Percentiles rank a stretch among this genome's conserved stretches.
phyloP scores from a whole-genome alignment of 306 rosid genomes.

The Prunus kanzakura region DNA sequence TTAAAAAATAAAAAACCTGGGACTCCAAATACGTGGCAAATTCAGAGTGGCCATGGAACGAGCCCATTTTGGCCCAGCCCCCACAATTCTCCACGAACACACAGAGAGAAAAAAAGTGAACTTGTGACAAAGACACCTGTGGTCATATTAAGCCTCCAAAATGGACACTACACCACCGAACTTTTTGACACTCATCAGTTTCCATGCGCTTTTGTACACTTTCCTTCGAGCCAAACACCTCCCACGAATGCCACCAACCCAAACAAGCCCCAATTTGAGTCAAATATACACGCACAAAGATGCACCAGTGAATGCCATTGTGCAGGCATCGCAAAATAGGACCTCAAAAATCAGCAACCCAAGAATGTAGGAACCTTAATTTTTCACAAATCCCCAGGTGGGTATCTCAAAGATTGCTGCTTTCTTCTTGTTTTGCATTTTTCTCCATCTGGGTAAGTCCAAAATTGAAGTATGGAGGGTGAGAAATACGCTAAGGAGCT shows the following conservation, averaged over 20 bases:
- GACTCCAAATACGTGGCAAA: neutral
- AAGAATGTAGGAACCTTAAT: conserved; percentile 21
- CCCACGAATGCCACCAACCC: conserved; percentile 6
- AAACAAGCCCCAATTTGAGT: neutral
- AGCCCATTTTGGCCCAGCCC: neutral
- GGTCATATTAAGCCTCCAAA: conserved; percentile 4
- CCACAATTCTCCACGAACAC: neutral
- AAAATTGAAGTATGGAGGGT: conserved; percentile 44
- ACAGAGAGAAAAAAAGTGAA: neutral
- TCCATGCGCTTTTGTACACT: neutral
- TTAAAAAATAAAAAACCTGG: neutral
- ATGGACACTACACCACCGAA: neutral
- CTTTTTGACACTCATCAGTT: neutral
- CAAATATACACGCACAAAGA: neutral
- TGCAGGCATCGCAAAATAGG: neutral
- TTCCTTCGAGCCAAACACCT: conserved; percentile 12
- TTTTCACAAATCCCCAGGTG: conserved; percentile 24
- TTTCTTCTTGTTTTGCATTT: neutral
- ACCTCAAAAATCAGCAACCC: neutral
- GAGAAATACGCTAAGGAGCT: conserved; percentile 56
- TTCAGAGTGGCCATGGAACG: neutral
- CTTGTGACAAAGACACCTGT: neutral
- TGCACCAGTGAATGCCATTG: conserved; percentile 30
- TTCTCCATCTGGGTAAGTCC: conserved; percentile 26
- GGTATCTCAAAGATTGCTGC: conserved; percentile 12